Conservation (phyloP, 306 rosid genomes). For the Prunus davidiana region DNA sequence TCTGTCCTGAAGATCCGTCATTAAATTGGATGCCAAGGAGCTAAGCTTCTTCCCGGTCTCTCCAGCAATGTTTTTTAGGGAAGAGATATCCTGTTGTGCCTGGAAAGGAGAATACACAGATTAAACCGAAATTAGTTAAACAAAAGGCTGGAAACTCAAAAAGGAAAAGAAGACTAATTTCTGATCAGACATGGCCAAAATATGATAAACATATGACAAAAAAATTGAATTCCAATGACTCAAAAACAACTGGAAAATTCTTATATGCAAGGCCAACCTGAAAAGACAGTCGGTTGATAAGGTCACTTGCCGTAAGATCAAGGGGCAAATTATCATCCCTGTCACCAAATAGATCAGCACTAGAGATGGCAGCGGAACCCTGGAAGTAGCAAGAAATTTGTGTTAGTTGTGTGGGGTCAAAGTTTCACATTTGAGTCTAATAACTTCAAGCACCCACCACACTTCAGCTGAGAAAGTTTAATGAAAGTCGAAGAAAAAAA, state of each 20-base stretch:
- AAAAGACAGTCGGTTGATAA: slow-evolving; percentile 68
- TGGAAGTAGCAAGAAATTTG: slow-evolving; percentile 30
- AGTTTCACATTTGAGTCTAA: neutral
- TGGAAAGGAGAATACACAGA: slow-evolving; percentile 22
- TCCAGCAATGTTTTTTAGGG: slow-evolving; percentile 81
- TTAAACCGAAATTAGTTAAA: neutral
- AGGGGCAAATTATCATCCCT: slow-evolving; percentile 40
- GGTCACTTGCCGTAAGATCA: slow-evolving; percentile 63
- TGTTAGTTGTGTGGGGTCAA: neutral
- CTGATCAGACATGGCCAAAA: too few relatives aligned
- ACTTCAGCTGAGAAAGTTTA: neutral
- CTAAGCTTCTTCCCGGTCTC: slow-evolving; percentile 92
- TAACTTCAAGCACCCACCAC: neutral
- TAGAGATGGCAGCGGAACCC: slow-evolving; percentile 83
- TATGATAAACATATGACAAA: neutral
- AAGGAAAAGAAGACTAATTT: too few relatives aligned
- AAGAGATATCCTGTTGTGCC: slow-evolving; percentile 89
- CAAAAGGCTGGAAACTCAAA: neutral
- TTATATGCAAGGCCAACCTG: slow-evolving; percentile 39
- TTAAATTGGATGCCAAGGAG: slow-evolving; percentile 74
- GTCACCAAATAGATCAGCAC: slow-evolving; percentile 82
- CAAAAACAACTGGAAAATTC: neutral
- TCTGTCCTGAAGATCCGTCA: slow-evolving; percentile 87
- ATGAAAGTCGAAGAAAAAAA: too few relatives aligned
- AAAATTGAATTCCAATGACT: neutral